A percentile compares a stretch with the other conserved stretches of the same genome.
Conservation (phyloP, 768 basidiomycete genomes). For the Leccinum boreale region DNA sequence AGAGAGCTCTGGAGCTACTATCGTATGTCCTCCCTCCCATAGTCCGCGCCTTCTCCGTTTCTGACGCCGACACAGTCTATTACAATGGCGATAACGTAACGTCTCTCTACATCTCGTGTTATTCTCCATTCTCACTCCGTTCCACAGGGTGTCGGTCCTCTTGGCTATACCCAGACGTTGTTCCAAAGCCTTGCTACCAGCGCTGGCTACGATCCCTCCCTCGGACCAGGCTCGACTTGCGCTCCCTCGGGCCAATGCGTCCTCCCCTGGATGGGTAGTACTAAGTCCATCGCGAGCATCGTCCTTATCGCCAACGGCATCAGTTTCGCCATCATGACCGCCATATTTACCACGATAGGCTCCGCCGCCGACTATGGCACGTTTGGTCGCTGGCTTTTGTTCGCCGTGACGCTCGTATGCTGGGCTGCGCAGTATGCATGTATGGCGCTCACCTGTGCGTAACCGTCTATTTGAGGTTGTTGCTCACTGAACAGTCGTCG, state of each 20-base stretch:
- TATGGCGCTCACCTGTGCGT: constrained; percentile 67
- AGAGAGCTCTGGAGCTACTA: constrained; percentile 82
- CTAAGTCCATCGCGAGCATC: constrained; percentile 70
- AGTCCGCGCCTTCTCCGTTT: background rate
- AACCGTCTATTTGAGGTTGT: background rate
- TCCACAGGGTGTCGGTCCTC: constrained; percentile 62
- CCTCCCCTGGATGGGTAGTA: constrained; percentile 70
- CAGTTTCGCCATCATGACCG: constrained; percentile 77
- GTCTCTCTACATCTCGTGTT: constrained; percentile 4
- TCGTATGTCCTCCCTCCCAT: constrained; percentile 32
- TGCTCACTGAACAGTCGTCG: background rate
- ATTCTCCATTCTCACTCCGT: background rate
- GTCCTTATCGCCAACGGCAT: constrained; percentile 76
- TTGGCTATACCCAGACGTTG: constrained; percentile 65
- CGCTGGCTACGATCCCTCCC: constrained; percentile 72
- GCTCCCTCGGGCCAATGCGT: constrained; percentile 71
- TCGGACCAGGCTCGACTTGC: constrained; percentile 71
- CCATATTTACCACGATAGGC: constrained; percentile 77
- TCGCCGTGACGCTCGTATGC: constrained; percentile 66
- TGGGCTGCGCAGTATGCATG: constrained; percentile 81
- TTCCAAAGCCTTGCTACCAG: constrained; percentile 70
- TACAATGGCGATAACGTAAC: constrained; percentile 78
- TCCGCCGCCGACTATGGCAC: constrained; percentile 34
- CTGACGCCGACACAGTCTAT: constrained; percentile 49
- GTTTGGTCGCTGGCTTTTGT: constrained; percentile 78